Base-by-base conservation (phyloP, 1,284 basidiomycete species). In the Leccinum subfulvum region DNA sequence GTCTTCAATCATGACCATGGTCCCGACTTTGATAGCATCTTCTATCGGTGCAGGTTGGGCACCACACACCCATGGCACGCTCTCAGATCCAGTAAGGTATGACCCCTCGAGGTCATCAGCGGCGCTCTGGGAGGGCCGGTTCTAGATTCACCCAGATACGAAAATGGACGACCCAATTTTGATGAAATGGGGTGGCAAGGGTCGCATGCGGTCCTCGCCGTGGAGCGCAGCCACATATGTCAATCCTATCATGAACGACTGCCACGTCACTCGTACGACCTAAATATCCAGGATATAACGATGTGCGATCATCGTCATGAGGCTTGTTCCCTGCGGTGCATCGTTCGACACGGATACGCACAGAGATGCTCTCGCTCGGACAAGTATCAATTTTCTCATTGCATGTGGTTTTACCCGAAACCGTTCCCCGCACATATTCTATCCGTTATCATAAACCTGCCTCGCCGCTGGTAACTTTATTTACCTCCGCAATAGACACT, bases 121-220 rank as follows among this genome's bases (percentile, higher is more conserved):
- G 4, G 91, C 90, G 1, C 79, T 93, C 3, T 90, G 86, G 86
- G 85, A 90, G 72, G 94, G 93, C 65, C 90, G 86, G 73, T 80
- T 95, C 21, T 91, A 94, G 71, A 81, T 96, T 23, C 94, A 97
- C 73, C 94, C 94, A 0, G 92, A 93, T 55, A 95, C 93, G 21
- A 81, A 80, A 66, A 68, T 69, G 14, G 80, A 84, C 65, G 83
- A 84, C 61, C 80, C 78, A 1, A 77, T 79, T 23, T 77, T 77
- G 66, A 62, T 77, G 65, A 74, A 73, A 66, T 84, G 79, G 80
- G 77, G 78, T 51, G 64, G 64, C 3, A 64, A 64, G 18, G 28
- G 61, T 60, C 67, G 62, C 33, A 13, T 26, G 10, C 63, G 60
- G 23, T 28, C 65, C 9, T 66, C 69, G 11, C 53, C 71, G 2